These are phyloP conservation scores for Xylaria sp. DNA, from an alignment of 2,329 filamentous ascomycete species.

Conservation along the genomic window DNA sequence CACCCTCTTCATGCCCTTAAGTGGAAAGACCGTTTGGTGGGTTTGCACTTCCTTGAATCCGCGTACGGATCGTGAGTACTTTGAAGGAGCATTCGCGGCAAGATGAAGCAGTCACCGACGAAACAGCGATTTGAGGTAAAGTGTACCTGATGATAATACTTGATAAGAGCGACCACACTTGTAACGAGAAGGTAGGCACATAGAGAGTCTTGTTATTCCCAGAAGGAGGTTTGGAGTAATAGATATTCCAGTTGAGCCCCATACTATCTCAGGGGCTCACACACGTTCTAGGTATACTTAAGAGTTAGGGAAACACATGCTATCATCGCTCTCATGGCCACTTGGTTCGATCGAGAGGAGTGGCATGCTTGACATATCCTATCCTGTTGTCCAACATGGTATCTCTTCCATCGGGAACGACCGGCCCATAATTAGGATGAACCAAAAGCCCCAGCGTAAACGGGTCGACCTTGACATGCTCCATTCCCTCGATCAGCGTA, in stretches of 20 bases:
- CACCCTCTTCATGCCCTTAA: not conserved
- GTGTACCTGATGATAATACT: too few relatives aligned
- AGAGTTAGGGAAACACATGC: too few relatives aligned
- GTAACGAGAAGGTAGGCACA: too few relatives aligned
- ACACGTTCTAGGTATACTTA: too few relatives aligned
- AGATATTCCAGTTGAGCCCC: too few relatives aligned
- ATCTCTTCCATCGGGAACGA: slow-evolving; percentile 19
- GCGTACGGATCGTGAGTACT: not conserved
- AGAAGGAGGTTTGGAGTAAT: too few relatives aligned
- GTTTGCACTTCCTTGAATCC: not conserved
- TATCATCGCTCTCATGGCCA: slow-evolving; percentile 9
- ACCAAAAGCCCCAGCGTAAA: slow-evolving; percentile 23
- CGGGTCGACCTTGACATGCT: slow-evolving; percentile 21
- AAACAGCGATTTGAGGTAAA: too few relatives aligned
- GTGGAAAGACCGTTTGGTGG: not conserved
- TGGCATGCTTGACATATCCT: slow-evolving; percentile 20
- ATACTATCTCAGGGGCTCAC: too few relatives aligned
- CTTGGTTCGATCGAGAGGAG: slow-evolving; percentile 14
- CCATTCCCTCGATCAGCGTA: slow-evolving; percentile 21
- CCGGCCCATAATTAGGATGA: slow-evolving; percentile 23
- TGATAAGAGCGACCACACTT: too few relatives aligned
- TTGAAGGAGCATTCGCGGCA: not conserved
- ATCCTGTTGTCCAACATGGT: slow-evolving; percentile 21
- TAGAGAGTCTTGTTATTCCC: too few relatives aligned
- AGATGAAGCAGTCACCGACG: not conserved